Percentiles rank a stretch among this genome's conserved stretches.
Evolutionary conservation across 2,329 filamentous ascomycete genomes (phyloP).

Genomic region (Fusarium verticillioides): DNA sequence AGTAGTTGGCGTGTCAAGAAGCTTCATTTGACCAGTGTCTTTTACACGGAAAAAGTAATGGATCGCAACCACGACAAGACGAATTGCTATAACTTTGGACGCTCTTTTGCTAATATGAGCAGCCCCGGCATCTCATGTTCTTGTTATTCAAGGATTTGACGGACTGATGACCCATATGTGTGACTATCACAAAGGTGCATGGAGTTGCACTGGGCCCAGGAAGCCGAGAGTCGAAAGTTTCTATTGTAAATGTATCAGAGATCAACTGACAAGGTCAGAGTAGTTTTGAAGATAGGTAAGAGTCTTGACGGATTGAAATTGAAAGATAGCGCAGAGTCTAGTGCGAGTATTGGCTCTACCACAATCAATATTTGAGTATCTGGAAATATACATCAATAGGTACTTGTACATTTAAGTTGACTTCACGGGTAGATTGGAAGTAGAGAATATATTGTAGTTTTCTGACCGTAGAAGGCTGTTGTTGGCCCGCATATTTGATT

Average conservation of each 20-base stretch:
- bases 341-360: background rate
- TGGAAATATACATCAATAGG: background rate
- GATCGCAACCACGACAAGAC: background rate
- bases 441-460: background rate
- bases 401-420: background rate
- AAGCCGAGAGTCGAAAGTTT: background rate
- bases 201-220: background rate
- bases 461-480: too few relatives aligned
- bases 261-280: background rate
- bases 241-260: background rate
- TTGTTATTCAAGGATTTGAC: background rate
- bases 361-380: background rate
- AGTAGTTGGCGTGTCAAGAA: background rate
- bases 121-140: background rate
- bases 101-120: background rate
- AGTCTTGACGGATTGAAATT: background rate
- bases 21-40: background rate
- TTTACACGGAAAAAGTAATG: background rate
- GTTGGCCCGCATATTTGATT: background rate
- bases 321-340: background rate
- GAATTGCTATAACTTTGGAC: background rate
- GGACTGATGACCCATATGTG: background rate
- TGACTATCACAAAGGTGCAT: background rate
- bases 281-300: background rate
- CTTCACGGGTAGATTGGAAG: too few relatives aligned